phyloP scores from a whole-genome alignment of 1,139 yeast species.

The Chernovozyma aurita region DNA sequence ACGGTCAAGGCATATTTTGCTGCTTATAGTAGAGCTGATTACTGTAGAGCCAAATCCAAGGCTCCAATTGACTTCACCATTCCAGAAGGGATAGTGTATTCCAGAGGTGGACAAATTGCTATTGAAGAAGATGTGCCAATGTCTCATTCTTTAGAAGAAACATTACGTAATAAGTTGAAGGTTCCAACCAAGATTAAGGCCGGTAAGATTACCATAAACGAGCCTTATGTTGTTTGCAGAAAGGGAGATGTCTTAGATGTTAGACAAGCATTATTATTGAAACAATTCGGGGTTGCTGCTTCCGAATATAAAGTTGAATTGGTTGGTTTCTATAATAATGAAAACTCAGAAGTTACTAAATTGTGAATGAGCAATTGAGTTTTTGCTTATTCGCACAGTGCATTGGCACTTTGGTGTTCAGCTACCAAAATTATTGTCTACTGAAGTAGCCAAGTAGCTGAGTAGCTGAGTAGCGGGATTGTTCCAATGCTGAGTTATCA shows the following conservation, averaged over 20 bases:
- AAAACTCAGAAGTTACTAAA: constrained; percentile 31
- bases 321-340: constrained; percentile 71
- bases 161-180: constrained; percentile 81
- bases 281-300: constrained; percentile 93
- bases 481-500: too few species aligned
- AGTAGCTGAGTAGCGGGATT: too few species aligned
- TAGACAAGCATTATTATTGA: constrained; percentile 85
- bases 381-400: too few species aligned
- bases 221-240: constrained; percentile 76
- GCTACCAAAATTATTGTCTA: too few species aligned
- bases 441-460: too few species aligned
- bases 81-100: constrained; percentile 87
- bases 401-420: too few species aligned
- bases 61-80: constrained; percentile 80
- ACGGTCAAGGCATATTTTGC: constrained; percentile 83
- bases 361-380: constrained; percentile 8
- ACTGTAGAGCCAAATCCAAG: constrained; percentile 81
- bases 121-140: constrained; percentile 92
- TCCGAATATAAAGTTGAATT: constrained; percentile 82
- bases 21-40: constrained; percentile 75
- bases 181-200: constrained; percentile 87
- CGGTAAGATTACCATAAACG: constrained; percentile 77
- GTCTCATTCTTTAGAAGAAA: constrained; percentile 93
- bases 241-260: constrained; percentile 82
- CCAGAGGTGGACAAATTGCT: constrained; percentile 92